Conservation (phyloP, 1,139 yeast species). For the Yamadazyma atlantica region DNA sequence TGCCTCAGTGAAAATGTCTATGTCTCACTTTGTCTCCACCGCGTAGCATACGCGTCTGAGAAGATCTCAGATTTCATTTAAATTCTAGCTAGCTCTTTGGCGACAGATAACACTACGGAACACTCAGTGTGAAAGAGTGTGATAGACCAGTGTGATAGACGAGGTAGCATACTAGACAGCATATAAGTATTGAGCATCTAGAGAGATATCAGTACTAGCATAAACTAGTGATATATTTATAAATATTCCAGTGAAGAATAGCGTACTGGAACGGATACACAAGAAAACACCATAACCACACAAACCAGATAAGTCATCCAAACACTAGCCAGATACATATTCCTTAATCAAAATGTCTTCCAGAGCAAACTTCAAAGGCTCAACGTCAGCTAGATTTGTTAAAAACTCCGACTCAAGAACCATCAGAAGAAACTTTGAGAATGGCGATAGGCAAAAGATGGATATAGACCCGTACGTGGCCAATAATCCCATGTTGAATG, state of each 20-base stretch:
- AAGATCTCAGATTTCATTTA: background rate
- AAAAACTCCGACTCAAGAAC: conserved; percentile 31
- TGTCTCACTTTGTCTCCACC: background rate
- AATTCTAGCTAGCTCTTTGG: background rate
- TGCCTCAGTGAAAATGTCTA: no score
- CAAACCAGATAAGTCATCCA: no score
- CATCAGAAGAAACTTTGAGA: conserved; percentile 13
- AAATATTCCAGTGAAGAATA: no score
- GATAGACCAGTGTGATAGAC: no score
- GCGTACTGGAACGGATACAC: no score
- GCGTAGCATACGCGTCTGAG: background rate
- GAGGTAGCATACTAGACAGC: background rate
- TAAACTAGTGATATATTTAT: no score
- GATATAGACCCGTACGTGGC: conserved; percentile 26
- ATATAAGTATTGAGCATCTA: background rate
- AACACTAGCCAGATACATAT: no score
- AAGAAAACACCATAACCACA: no score
- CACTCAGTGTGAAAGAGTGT: no score
- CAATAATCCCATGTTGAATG: conserved; percentile 43
- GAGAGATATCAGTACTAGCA: no score
- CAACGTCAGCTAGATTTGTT: conserved; percentile 56
- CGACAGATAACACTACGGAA: no score
- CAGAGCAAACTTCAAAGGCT: conserved; percentile 38
- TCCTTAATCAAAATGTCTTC: conserved; percentile 8
- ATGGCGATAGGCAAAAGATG: conserved; percentile 11